Conservation (phyloP, 169 alveolate species). For the Plasmodium cynomolgi region DNA sequence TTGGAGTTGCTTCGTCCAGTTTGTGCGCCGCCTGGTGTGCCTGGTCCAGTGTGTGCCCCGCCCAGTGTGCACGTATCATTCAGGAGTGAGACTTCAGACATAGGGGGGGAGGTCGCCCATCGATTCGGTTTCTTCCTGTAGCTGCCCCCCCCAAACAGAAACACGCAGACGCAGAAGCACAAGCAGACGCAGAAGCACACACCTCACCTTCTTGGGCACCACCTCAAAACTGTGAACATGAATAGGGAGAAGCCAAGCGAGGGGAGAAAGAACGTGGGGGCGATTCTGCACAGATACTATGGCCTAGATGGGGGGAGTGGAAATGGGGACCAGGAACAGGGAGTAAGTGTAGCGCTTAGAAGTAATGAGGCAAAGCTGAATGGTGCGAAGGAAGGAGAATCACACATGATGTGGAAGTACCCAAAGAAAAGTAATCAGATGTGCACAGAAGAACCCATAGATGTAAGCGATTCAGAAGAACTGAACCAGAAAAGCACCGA, state of each 20-base stretch:
- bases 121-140: neutral
- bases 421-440: neutral
- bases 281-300: slow-evolving; percentile 28
- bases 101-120: neutral
- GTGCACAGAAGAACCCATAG: neutral
- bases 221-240: neutral
- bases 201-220: neutral
- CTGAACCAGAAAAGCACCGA: slow-evolving; percentile 35
- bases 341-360: neutral
- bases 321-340: neutral
- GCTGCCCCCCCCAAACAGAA: neutral
- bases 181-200: neutral
- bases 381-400: neutral
- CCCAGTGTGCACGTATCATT: neutral
- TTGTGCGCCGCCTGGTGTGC: neutral
- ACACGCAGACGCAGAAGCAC: neutral
- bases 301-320: slow-evolving; percentile 10
- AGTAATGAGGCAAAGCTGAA: neutral
- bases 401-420: neutral
- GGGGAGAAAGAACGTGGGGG: slow-evolving; percentile 51
- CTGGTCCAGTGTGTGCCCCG: neutral
- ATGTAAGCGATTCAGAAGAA: slow-evolving; percentile 4
- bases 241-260: neutral
- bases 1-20: neutral
- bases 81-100: neutral